These are phyloP conservation scores for Trichoderma guizhouense DNA, from an alignment of 2,329 filamentous ascomycete species.

Conservation along the genomic window DNA sequence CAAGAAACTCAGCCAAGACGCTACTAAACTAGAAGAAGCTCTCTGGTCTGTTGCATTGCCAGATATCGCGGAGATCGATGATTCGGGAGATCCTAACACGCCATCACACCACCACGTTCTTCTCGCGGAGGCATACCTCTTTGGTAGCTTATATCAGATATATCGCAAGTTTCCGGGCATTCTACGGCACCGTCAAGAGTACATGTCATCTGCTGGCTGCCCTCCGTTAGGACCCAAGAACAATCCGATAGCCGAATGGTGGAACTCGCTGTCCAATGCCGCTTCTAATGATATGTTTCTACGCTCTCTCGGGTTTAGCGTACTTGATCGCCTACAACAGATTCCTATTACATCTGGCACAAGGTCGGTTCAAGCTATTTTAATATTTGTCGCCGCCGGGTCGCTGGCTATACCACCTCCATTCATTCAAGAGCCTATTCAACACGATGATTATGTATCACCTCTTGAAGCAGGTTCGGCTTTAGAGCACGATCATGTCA, in stretches of 20 bases:
- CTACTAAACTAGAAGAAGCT: not conserved
- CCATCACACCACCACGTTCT: not conserved
- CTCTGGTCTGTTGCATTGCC: not conserved
- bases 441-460: not conserved
- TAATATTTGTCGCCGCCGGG: not conserved
- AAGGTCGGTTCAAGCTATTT: not conserved
- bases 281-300: not conserved
- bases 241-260: not conserved
- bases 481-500: not conserved
- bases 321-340: not conserved
- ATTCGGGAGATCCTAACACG: not conserved
- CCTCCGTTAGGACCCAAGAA: not conserved
- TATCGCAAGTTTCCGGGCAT: not conserved
- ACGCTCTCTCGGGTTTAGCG: not conserved
- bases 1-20: not conserved
- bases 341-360: not conserved
- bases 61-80: not conserved
- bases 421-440: not conserved
- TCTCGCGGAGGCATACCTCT: not conserved
- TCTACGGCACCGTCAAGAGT: not conserved
- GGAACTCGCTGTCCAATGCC: not conserved
- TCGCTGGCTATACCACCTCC: not conserved
- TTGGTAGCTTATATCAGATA: not conserved
- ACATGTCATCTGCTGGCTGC: not conserved
- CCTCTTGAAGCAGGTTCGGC: not conserved